Percentiles rank a stretch among this genome's conserved stretches.
Evolutionary conservation across 345 rosid species (phyloP).

Genomic region (Physaria fendleri): DNA sequence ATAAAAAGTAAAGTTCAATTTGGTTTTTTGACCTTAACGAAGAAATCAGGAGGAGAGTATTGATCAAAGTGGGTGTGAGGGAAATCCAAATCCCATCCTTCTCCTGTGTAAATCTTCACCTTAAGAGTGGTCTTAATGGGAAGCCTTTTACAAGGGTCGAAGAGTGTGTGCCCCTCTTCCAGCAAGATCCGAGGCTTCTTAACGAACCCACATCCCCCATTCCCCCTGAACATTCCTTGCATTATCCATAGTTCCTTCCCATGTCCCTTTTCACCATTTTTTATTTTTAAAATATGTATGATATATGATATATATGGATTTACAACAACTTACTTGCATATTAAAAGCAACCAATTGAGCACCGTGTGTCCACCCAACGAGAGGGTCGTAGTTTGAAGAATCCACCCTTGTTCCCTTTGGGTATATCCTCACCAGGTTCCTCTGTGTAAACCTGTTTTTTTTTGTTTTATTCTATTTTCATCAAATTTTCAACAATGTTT

Average conservation of each 20-base stretch:
- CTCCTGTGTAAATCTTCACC: constrained; percentile 70
- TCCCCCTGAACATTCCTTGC: constrained; percentile 83
- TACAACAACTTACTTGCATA: constrained; percentile 94
- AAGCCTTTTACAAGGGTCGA: constrained; percentile 41
- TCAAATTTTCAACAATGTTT: neutral
- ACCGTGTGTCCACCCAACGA: constrained; percentile 80
- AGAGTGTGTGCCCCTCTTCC: constrained; percentile 27
- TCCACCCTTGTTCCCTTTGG: constrained; percentile 64
- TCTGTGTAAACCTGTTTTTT: constrained; percentile 54
- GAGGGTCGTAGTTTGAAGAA: constrained; percentile 80
- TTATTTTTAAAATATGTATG: too few relatives aligned
- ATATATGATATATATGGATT: too few relatives aligned
- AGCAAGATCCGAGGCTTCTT: constrained; percentile 68
- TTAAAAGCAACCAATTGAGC: constrained; percentile 99
- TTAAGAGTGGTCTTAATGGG: constrained; percentile 42
- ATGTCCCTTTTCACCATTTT: constrained; percentile 43
- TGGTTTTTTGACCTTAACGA: constrained; percentile 41
- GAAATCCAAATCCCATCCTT: constrained; percentile 84
- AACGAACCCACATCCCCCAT: constrained; percentile 79
- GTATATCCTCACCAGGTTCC: constrained; percentile 63
- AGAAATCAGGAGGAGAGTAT: constrained; percentile 85
- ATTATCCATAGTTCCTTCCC: constrained; percentile 72
- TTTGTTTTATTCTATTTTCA: neutral
- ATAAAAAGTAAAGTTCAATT: too few relatives aligned
- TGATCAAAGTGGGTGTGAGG: constrained; percentile 57